phyloP scores from a whole-genome alignment of 2,329 filamentous ascomycete species.

The Cercospora sp. region DNA sequence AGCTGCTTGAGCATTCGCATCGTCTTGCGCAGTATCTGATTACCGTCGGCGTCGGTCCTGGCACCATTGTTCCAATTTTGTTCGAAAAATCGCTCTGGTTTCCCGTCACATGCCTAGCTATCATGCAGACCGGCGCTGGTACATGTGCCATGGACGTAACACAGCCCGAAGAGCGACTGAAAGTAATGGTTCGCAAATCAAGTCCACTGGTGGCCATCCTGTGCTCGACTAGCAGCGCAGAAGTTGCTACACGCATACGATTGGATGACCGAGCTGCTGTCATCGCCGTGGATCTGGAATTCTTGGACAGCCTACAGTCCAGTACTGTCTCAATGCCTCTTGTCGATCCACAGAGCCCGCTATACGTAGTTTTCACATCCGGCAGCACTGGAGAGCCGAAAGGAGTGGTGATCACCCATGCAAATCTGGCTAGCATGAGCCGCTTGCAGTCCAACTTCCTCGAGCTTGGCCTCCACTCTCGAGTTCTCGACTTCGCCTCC shows the following conservation, averaged over 20 bases:
- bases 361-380: conserved; percentile 11
- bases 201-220: neutral
- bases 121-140: conserved; percentile 36
- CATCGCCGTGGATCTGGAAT: neutral
- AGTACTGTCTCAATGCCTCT: neutral
- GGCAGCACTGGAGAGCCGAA: conserved; percentile 17
- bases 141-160: conserved; percentile 33
- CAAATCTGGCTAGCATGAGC: neutral
- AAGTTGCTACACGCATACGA: neutral
- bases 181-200: neutral
- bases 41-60: conserved; percentile 14
- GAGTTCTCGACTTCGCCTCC: neutral
- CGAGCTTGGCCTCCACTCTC: neutral
- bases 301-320: neutral
- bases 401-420: conserved; percentile 7
- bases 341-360: neutral
- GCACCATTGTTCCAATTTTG: conserved; percentile 26
- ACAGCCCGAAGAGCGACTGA: conserved; percentile 21
- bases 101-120: conserved; percentile 30
- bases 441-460: neutral
- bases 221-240: neutral
- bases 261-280: neutral
- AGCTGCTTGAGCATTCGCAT: conserved; percentile 29
- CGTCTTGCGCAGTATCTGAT: conserved; percentile 5
- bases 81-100: conserved; percentile 36